A percentile compares a stretch with the other conserved stretches of the same genome.
Evolutionary conservation across 352 stramenopile genomes (phyloP).

Genomic region (Pythium vanterpoolii): DNA sequence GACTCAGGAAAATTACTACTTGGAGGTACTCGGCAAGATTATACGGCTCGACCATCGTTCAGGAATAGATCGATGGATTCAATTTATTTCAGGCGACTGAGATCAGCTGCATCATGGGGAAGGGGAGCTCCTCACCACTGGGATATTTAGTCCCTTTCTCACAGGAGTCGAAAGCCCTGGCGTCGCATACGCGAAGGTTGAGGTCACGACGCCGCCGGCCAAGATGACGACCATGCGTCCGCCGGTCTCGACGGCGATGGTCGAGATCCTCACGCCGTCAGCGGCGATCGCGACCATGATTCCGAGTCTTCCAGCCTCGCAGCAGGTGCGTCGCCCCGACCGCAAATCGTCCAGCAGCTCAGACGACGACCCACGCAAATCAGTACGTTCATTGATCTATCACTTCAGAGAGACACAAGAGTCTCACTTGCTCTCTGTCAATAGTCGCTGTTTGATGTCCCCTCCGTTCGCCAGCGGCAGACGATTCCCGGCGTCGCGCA

Average conservation of each 20-base stretch:
- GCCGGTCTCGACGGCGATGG: slow-evolving; percentile 13
- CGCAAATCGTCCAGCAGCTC: slow-evolving; percentile 20
- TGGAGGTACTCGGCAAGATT: too few relatives aligned
- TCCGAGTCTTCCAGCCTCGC: neutral
- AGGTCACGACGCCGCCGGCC: slow-evolving; percentile 13
- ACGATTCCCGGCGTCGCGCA: slow-evolving; percentile 18
- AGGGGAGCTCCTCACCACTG: too few relatives aligned
- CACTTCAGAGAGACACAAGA: too few relatives aligned
- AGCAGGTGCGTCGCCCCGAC: neutral
- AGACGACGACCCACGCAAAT: slow-evolving; percentile 6
- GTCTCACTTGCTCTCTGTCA: neutral
- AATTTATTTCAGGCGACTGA: too few relatives aligned
- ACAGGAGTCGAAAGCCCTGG: neutral
- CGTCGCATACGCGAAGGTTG: slow-evolving; percentile 2
- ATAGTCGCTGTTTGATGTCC: slow-evolving; percentile 18
- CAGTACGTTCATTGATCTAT: neutral
- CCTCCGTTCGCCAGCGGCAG: neutral
- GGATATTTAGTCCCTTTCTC: neutral
- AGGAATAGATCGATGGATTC: too few relatives aligned
- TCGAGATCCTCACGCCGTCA: slow-evolving; percentile 19
- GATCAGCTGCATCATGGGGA: too few relatives aligned
- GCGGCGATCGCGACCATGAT: slow-evolving; percentile 4
- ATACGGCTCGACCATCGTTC: too few relatives aligned
- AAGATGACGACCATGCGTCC: neutral
- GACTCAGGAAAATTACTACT: too few relatives aligned